Evolutionary conservation across 768 basidiomycete species (phyloP), one percentile per base, ranked within the genome.

Genomic region (Rhizopogon sp.): DNA sequence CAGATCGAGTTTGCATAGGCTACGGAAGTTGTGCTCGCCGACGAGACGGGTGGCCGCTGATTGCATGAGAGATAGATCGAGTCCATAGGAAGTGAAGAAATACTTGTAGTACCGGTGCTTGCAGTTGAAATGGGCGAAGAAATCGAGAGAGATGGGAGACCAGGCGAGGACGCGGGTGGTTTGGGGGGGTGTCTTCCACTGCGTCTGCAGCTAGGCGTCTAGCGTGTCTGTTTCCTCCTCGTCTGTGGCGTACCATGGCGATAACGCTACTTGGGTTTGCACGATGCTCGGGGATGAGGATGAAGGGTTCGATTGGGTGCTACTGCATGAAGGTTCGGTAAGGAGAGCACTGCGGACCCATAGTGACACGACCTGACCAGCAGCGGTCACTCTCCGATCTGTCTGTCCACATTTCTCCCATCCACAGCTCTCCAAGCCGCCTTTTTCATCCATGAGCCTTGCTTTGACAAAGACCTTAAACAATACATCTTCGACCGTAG

Each of bases 11-110:
- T 95, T 97, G 77, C 92, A 96, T 33, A 98, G 78, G 64, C 98
- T 98, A 14, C 95, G 84, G 64, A 97, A 98, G 72, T 98, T 96
- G 74, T 98, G 94, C 58, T 88, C 84, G 37, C 96, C 96, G 29
- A 93, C 70, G 46, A 99, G 77, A 6, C 79, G 74, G 2, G 72
- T 59, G 0, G 90, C 91, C 1, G 83, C 95, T 37, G 80, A 76
- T 57, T 78, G 80, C 94, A 98, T 98, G 44, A 75, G 77, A 1
- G 72, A 64, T 29, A 95, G 66, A 70, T 95, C 82, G 52, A 98
- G 83, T 31, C 71, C 71, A 33, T 76, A 71, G 0, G 83, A 70
- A 33, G 84, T 80, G 76, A 99, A 98, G 70, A 98, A 96, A 72
- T 98, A 99, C 66, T 96, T 98, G 83, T 99, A 98, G 68, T 99